A percentile compares a stretch with the other conserved stretches of the same genome.
Conservation (phyloP, 176 grass and related monocot species). For the Oropetium thomaeum region DNA sequence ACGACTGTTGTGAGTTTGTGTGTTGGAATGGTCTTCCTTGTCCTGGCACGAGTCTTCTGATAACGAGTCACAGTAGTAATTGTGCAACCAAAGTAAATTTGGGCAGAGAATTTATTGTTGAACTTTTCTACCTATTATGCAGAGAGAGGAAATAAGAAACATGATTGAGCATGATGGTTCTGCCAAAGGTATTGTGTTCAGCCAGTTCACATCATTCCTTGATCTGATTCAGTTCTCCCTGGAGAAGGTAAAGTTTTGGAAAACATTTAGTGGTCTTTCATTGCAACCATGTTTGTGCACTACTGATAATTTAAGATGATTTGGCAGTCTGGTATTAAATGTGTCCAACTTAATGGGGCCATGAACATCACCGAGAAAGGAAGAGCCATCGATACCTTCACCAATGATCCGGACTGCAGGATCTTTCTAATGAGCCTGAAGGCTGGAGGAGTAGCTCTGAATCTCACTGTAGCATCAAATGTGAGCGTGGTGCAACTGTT, state of each 20-base stretch:
- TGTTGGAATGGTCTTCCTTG: neutral
- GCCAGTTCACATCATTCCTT: constrained; percentile 92
- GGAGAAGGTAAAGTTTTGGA: constrained; percentile 41
- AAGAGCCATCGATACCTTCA: constrained; percentile 86
- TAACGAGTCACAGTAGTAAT: neutral
- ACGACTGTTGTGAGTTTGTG: neutral
- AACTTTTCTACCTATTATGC: constrained; percentile 6
- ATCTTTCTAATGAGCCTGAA: constrained; percentile 98
- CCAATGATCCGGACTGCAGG: constrained; percentile 65
- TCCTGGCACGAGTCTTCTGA: neutral
- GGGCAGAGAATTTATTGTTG: neutral
- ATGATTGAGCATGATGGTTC: constrained; percentile 94
- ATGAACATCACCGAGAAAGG: constrained; percentile 82
- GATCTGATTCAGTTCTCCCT: constrained; percentile 90
- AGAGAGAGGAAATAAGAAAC: constrained; percentile 87
- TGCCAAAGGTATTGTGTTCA: constrained; percentile 95
- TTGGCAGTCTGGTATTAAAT: constrained; percentile 80
- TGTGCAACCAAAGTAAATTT: neutral
- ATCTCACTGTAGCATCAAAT: constrained; percentile 91
- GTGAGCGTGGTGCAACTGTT: constrained; percentile 41
- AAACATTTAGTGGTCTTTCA: neutral
- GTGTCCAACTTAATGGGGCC: constrained; percentile 74
- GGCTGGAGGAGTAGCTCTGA: constrained; percentile 92
- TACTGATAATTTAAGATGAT: constrained; percentile 23
- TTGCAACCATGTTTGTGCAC: neutral